Base-by-base conservation (phyloP, 371 early-diverging fungal genomes). In the Mortierella sp. region DNA sequence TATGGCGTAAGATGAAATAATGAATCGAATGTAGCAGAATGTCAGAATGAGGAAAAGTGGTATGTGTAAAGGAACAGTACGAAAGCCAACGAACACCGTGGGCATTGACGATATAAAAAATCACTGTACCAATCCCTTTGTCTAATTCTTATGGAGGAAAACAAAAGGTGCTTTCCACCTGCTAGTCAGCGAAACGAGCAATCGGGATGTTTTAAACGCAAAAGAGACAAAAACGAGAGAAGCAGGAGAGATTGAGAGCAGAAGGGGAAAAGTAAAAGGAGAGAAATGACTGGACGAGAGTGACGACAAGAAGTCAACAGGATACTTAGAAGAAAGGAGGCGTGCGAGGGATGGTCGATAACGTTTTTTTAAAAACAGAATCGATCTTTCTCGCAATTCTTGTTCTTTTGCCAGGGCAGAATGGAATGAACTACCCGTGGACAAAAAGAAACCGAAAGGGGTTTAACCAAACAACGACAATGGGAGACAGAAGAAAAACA, bases 311-410 rank as follows among this genome's bases (percentile, higher is more conserved):
- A 28, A 40, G 31, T 32, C 22, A 35, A 37, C n/a, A 35, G 37
- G n/a, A 28, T 22, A 31, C 15, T 45, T 29, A 42, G 34, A 60
- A 71, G 63, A 40, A 63, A 65, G 55, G 60, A 29, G 56, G 56
- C 3, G 9, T 17, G 40, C 26, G 34, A 34, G 15, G 53, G 54
- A 53, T 64, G 64, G 37, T 64, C 59, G 60, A 34, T 45, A 68
- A 68, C 61, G 61, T 51, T 54, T 54, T 49, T 61, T 60, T n/a
- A 28, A 62, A 61, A 61, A 43, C 12, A 61, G 37, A 43, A 35
- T 29, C 7, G 29, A n/a, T 42, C 45, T 19, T 26, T 40, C 31
- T 47, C 47, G 17, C 47, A 17, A 47, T 29, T 66, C 31, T 32
- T 49, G 45, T 43, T 43, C 45, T 43, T 43, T 67, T 26, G n/a